phyloP scores from a whole-genome alignment of 2,329 filamentous ascomycete species.

The Capronia coronata region DNA sequence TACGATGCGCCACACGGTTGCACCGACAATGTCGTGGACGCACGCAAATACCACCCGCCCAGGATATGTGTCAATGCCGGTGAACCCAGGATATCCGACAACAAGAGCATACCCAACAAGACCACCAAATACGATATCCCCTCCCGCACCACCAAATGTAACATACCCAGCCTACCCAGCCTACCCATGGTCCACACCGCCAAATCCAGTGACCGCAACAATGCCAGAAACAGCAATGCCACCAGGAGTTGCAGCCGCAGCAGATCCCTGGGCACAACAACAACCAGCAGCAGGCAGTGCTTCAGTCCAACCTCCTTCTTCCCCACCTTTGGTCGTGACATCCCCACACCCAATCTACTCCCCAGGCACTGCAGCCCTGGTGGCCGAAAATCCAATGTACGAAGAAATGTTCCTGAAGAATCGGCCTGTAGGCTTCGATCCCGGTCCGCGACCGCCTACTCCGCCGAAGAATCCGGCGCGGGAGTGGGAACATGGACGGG shows the following conservation, averaged over 20 bases:
- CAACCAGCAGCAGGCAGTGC: too few relatives aligned
- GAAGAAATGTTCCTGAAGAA: not conserved
- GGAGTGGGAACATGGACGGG: too few relatives aligned
- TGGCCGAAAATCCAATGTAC: not conserved
- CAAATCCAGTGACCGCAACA: too few relatives aligned
- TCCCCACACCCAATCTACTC: not conserved
- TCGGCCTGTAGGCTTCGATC: not conserved
- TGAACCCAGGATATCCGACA: not conserved
- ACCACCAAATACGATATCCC: too few relatives aligned
- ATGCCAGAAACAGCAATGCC: not conserved
- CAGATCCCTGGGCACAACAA: not conserved
- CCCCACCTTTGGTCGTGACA: not conserved
- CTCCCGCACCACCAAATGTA: too few relatives aligned
- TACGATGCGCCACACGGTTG: too few relatives aligned
- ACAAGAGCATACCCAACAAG: not conserved
- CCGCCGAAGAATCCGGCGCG: not conserved
- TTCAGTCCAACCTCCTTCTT: not conserved
- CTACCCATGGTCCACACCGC: not conserved
- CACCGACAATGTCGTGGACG: too few relatives aligned
- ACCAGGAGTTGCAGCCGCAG: not conserved
- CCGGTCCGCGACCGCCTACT: not conserved
- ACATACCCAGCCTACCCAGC: too few relatives aligned
- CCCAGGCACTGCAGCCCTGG: not conserved
- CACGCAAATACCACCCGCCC: too few relatives aligned
- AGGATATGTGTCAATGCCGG: too few relatives aligned